Percentiles rank a stretch among this genome's conserved stretches.
phyloP scores from a whole-genome alignment of 1,284 basidiomycete species.

The Microbotryum lychnidis-dioicae region DNA sequence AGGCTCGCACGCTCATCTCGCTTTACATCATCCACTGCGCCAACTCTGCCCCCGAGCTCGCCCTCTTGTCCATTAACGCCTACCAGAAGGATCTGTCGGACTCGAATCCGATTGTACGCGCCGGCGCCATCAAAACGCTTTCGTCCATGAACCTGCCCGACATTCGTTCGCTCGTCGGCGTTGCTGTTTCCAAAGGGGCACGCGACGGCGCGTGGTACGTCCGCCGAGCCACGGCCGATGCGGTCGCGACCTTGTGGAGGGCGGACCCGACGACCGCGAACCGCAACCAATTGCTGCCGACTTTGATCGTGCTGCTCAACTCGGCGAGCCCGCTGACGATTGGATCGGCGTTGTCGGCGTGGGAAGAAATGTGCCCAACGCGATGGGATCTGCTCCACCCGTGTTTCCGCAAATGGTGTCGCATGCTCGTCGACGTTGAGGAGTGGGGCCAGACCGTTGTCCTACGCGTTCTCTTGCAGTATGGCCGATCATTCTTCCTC shows the following conservation, averaged over 20 bases:
- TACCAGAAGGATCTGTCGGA: constrained; percentile 96
- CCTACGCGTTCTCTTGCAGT: constrained; percentile 68
- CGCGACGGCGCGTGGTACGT: constrained; percentile 36
- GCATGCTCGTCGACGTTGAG: constrained; percentile 77
- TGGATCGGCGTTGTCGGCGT: constrained; percentile 76
- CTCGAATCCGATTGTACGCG: constrained; percentile 66
- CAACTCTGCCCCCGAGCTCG: constrained; percentile 83
- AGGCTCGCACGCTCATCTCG: constrained; percentile 94
- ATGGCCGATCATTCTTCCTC: constrained; percentile 74
- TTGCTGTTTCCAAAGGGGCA: constrained; percentile 28
- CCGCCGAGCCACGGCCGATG: constrained; percentile 31
- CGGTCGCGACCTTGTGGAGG: constrained; percentile 19
- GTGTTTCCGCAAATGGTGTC: constrained; percentile 78
- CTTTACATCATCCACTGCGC: constrained; percentile 94
- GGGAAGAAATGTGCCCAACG: constrained; percentile 71
- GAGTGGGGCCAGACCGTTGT: constrained; percentile 90
- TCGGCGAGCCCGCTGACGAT: constrained; percentile 82
- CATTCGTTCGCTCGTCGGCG: constrained; percentile 35
- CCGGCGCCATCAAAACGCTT: constrained; percentile 35
- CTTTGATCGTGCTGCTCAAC: constrained; percentile 64
- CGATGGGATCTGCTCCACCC: constrained; percentile 73
- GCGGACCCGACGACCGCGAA: constrained; percentile 15
- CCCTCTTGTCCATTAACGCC: constrained; percentile 93
- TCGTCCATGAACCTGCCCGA: constrained; percentile 32
- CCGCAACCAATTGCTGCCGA: constrained; percentile 52